Conservation (phyloP, 1,139 yeast genomes). For the Nakaseomyces uthaithaninus region DNA sequence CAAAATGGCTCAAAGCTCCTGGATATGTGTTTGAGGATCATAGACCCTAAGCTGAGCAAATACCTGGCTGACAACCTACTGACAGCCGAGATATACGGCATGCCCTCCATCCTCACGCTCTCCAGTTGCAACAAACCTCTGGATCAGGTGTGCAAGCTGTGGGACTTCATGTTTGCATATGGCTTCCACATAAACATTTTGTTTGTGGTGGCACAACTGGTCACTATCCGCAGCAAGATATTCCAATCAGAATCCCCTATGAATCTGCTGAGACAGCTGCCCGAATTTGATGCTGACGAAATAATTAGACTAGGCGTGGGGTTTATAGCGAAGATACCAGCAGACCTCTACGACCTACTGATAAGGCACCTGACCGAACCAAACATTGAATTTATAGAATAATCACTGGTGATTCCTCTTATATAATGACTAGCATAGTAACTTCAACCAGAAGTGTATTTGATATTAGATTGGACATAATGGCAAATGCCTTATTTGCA, state of each 20-base stretch:
- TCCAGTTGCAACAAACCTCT: constrained; percentile 90
- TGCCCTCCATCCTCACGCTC: constrained; percentile 78
- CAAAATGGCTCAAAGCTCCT: constrained; percentile 67
- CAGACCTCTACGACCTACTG: constrained; percentile 55
- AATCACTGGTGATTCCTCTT: too few relatives aligned
- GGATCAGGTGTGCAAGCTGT: constrained; percentile 60
- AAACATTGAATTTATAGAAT: constrained; percentile 11
- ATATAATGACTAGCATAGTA: background rate
- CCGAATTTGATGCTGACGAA: constrained; percentile 62
- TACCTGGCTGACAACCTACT: constrained; percentile 38
- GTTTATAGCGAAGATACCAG: constrained; percentile 70
- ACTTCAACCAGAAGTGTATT: too few relatives aligned
- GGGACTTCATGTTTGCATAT: constrained; percentile 90
- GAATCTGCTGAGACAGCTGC: constrained; percentile 65
- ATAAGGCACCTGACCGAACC: constrained; percentile 64
- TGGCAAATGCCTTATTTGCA: too few relatives aligned
- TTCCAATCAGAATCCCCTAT: constrained; percentile 56
- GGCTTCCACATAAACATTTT: constrained; percentile 84
- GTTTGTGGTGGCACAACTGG: constrained; percentile 77
- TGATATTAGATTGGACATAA: too few relatives aligned
- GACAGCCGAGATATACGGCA: constrained; percentile 80
- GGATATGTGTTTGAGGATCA: constrained; percentile 59
- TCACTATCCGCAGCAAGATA: constrained; percentile 55
- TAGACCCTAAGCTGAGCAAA: constrained; percentile 68
- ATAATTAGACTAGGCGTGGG: constrained; percentile 74